Base-by-base conservation (phyloP, 352 stramenopile genomes). In the Peronospora tabacina region DNA sequence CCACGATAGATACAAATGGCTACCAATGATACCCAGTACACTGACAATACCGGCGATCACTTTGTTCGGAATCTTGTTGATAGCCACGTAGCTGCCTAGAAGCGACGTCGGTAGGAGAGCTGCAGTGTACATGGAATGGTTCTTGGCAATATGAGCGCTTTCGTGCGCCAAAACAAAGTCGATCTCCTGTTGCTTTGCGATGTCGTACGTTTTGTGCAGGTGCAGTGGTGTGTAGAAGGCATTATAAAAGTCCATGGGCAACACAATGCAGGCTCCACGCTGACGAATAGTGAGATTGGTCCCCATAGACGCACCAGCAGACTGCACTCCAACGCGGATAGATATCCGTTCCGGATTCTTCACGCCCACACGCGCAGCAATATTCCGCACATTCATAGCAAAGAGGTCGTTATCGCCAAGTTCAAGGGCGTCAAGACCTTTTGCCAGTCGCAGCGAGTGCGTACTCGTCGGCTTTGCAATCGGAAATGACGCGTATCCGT, bases 141-240 rank as follows among this genome's bases (percentile, higher is more conserved):
- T 92, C 43, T 82, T 80, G 32, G 79, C 79, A 32, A 93, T 87
- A 53, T 93, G 79, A 5, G 80, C 69, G 53, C 76, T 85, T 46
- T 93, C 82, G 43, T 90, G 82, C 5, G 82, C 82, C 4, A 93
- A 55, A 11, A 90, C 77, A 46, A 93, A 93, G 51, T 92, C 69
- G 39, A 89, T 79, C 55, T 93, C 82, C 42, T 90, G 75, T 19
- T 66, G 67, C 41, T 65, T 68, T 13, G 82, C 78, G 36, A 85
- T 78, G 49, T 75, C 64, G 50, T 81, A 80, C 40, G 70, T 61
- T 13, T 59, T 47, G 24, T 74, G 68, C 36, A 79, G 32, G 33
- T 75, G 71, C 0, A 45, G 26, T 0, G 70, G 72, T 2, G 75
- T 72, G 55, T 87, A 73, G 62, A 86, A 92, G 5, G 78, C 81